These are phyloP conservation scores for Cyberlindnera mrakii DNA, from an alignment of 805 yeast genomes.

Conservation along the genomic window DNA sequence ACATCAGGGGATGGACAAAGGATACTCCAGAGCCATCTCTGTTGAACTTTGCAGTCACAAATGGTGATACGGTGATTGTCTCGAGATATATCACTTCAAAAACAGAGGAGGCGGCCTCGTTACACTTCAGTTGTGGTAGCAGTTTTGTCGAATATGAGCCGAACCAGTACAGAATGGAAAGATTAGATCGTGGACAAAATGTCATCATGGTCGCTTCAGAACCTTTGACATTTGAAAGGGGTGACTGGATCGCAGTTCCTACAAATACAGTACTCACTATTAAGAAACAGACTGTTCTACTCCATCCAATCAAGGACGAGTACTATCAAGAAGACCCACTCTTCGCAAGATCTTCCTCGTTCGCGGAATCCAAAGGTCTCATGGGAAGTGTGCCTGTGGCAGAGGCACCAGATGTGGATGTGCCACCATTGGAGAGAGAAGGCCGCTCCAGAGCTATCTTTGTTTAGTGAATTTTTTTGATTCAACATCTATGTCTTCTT, in stretches of 20 bases:
- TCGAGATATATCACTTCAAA: slow-evolving; percentile 83
- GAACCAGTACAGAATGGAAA: slow-evolving; percentile 90
- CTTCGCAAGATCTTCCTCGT: slow-evolving; percentile 63
- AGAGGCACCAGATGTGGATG: slow-evolving; percentile 41
- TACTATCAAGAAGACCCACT: slow-evolving; percentile 72
- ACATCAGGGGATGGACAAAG: slow-evolving; percentile 74
- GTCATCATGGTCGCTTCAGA: slow-evolving; percentile 96
- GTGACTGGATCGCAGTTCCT: slow-evolving; percentile 97
- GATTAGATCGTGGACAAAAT: slow-evolving; percentile 87
- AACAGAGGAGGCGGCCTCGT: slow-evolving; percentile 92
- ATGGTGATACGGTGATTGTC: slow-evolving; percentile 81
- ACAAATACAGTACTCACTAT: slow-evolving; percentile 83
- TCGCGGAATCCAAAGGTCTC: slow-evolving; percentile 87
- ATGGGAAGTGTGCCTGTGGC: slow-evolving; percentile 84
- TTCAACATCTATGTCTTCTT: background rate
- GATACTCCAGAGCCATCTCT: slow-evolving; percentile 76
- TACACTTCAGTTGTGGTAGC: slow-evolving; percentile 92
- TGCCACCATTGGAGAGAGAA: slow-evolving; percentile 78
- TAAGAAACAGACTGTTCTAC: slow-evolving; percentile 74
- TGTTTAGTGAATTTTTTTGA: background rate
- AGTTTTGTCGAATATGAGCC: slow-evolving; percentile 85
- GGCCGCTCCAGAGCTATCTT: slow-evolving; percentile 41
- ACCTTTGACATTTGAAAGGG: slow-evolving; percentile 92
- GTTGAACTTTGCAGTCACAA: slow-evolving; percentile 91
- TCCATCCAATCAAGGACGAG: slow-evolving; percentile 90